These are phyloP conservation scores for Lophium mytilinum DNA, from an alignment of 495 filamentous ascomycete genomes.

Conservation along the genomic window DNA sequence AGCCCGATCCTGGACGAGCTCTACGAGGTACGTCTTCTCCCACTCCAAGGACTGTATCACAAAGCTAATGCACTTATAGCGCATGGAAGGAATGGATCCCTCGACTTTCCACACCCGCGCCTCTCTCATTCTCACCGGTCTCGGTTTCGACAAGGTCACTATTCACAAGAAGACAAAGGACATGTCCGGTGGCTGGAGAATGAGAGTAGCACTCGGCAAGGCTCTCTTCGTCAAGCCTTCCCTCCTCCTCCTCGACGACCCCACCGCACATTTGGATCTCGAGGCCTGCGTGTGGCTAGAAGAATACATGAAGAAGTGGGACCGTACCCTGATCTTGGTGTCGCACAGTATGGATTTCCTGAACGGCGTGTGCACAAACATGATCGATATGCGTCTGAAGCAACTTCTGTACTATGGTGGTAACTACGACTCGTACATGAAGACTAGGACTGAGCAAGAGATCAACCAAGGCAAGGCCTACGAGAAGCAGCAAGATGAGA, in stretches of 20 bases:
- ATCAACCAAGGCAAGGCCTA: conserved; percentile 98
- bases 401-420: conserved; percentile 96
- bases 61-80: conserved; percentile 43
- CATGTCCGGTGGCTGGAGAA: conserved; percentile 99
- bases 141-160: conserved; percentile 95
- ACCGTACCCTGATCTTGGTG: conserved; percentile 91
- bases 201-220: conserved; percentile 96
- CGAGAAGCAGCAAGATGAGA: conserved; percentile 98
- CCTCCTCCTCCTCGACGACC: conserved; percentile 92
- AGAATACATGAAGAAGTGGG: conserved; percentile 99
- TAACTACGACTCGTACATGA: conserved; percentile 96
- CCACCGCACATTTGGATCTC: conserved; percentile 97
- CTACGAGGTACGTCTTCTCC: conserved; percentile 67
- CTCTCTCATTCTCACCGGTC: conserved; percentile 93
- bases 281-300: conserved; percentile 99
- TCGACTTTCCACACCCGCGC: conserved; percentile 98
- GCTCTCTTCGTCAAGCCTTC: conserved; percentile 98
- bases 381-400: conserved; percentile 95
- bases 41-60: background rate
- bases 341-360: conserved; percentile 98
- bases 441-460: conserved; percentile 91
- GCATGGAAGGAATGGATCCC: conserved; percentile 98
- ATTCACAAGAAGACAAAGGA: conserved; percentile 99
- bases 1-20: conserved; percentile 85
- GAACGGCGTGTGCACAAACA: conserved; percentile 97